Evolutionary conservation across 1,284 basidiomycete species (phyloP).

Genomic region (Takashimella koratensis): DNA sequence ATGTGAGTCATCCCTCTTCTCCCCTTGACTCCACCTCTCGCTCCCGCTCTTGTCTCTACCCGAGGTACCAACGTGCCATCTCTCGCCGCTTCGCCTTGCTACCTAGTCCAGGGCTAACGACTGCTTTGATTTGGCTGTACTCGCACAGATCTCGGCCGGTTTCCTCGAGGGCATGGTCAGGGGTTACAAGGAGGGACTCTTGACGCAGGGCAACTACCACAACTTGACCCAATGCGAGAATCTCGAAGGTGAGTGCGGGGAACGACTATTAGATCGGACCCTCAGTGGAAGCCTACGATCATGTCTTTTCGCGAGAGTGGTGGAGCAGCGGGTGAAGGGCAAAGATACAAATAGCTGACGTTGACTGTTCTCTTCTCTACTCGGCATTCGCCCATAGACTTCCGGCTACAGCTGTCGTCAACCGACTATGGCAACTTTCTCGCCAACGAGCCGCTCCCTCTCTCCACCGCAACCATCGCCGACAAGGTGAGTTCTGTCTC

Average conservation of each 20-base stretch:
- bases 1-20: constrained; percentile 55
- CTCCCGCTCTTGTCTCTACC: not conserved
- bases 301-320: no score
- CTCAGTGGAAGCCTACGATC: no score
- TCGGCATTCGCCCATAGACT: no score
- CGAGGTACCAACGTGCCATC: no score
- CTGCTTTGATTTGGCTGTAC: no score
- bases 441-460: constrained; percentile 91
- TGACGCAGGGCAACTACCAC: constrained; percentile 83
- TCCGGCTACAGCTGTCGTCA: constrained; percentile 85
- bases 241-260: constrained; percentile 70
- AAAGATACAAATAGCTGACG: no score
- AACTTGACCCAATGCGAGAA: constrained; percentile 97
- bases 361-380: no score
- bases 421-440: constrained; percentile 99
- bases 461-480: constrained; percentile 90
- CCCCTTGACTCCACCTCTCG: constrained; percentile 16
- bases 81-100: no score
- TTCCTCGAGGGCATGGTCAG: constrained; percentile 90
- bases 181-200: constrained; percentile 90
- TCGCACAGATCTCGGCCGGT: constrained; percentile 70
- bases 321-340: no score
- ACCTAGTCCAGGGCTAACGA: no score
- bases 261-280: not conserved
- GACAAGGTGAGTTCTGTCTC: constrained; percentile 58